phyloP scores from a whole-genome alignment of 108 stramenopile species.

The Pelagomonas calceolata region DNA sequence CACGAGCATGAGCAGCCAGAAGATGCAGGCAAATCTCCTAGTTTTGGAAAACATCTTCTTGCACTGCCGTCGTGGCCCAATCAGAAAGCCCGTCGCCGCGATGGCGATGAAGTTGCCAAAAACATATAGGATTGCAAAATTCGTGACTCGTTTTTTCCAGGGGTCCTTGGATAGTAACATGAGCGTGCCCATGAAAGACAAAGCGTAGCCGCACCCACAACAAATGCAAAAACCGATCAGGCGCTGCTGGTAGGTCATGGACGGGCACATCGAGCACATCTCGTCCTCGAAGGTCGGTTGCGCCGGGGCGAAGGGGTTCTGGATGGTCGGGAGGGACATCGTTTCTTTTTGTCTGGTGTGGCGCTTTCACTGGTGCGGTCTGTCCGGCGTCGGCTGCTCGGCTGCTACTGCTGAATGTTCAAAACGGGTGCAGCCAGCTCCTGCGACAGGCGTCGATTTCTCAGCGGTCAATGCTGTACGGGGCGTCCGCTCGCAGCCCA shows the following conservation, averaged over 20 bases:
- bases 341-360: too few species aligned
- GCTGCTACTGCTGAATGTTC: too few species aligned
- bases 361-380: too few species aligned
- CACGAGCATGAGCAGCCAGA: conserved; percentile 34
- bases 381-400: too few species aligned
- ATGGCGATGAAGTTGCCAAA: conserved; percentile 40
- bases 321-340: too few species aligned
- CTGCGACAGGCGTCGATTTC: too few species aligned
- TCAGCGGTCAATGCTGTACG: too few species aligned
- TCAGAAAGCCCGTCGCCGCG: conserved; percentile 34
- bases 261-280: conserved; percentile 30
- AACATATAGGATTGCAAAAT: conserved; percentile 35
- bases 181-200: conserved; percentile 30
- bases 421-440: too few species aligned
- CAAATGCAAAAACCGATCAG: conserved; percentile 32
- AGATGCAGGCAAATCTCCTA: conserved; percentile 23
- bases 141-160: background rate
- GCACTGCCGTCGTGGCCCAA: conserved; percentile 39
- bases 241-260: conserved; percentile 33
- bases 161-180: background rate
- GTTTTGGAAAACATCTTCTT: conserved; percentile 44
- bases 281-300: conserved; percentile 32
- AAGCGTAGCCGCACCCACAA: conserved; percentile 27
- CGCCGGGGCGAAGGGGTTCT: too few species aligned
- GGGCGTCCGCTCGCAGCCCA: too few species aligned